Base-by-base conservation (phyloP, 2,329 filamentous ascomycete genomes). In the Exophiala bonariae region DNA sequence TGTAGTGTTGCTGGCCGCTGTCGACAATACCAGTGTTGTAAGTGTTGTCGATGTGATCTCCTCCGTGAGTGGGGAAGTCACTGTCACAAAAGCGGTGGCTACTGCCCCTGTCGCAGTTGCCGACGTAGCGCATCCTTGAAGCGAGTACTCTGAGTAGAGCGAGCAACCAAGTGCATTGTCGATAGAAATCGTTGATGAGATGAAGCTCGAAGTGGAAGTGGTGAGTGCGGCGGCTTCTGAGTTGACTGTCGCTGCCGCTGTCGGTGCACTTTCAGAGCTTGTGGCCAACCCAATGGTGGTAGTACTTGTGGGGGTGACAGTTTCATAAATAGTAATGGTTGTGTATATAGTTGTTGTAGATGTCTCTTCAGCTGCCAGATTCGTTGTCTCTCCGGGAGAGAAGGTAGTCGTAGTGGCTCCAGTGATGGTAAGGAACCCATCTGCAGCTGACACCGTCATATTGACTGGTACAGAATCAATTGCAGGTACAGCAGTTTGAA, bases 351-450 rank as follows among this genome's bases (percentile, higher is more conserved):
- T 44, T 20, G 40, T 41, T 9, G 45, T 49, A 23, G 42, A 34
- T 34, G 42, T 39, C 11, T 14, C 20, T 22, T 41, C 43, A 33
- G 36, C 30, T 13, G 26, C 26, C 28, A 36, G 34, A 17, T 7
- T 44, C 14, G 37, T 20, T 17, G 28, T 26, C 19, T 22, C 39
- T 13, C 11, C 19, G 14, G 32, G 23, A 38, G 31, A 35, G 26
- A 45, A 50, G 4, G 47, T 50, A 18, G 47, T 46, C 31, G 16
- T 41, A 16, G 47, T 46, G 35, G 30, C 23, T 16, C 42, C 47
- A 7, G 47, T 45, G 16, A 50, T 40, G 5, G 47, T 50, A 31
- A 31, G 44, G 14, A 49, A 32, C 4, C 30, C 23, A 6, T 11
- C 23, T 11, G 23, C 6, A 6, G 23, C 11, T 26, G 23, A 26